A percentile compares a stretch with the other conserved stretches of the same genome.
Evolutionary conservation across 805 yeast species (phyloP).

Genomic region (Tetrapisispora pingtungensis): DNA sequence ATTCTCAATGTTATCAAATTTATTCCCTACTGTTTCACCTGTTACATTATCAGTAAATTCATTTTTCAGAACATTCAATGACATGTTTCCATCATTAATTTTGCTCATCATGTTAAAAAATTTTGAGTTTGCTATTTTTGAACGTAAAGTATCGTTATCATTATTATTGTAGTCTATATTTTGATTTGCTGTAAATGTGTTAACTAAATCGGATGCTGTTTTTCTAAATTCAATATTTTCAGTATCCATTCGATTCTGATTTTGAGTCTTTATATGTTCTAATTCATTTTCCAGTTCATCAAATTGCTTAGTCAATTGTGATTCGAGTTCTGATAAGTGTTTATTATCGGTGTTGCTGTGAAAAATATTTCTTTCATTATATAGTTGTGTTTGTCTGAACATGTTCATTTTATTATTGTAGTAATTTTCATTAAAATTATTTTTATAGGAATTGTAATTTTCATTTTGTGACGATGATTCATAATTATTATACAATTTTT

Average conservation of each 20-base stretch:
- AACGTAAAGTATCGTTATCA: slow-evolving; percentile 8
- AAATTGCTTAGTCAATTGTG: slow-evolving; percentile 17
- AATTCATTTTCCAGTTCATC: slow-evolving; percentile 18
- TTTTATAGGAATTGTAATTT: neutral
- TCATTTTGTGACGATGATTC: slow-evolving; percentile 4
- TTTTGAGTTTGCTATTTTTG: slow-evolving; percentile 21
- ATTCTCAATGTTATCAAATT: slow-evolving; percentile 18
- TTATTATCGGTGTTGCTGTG: too few species aligned
- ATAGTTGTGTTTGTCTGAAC: neutral
- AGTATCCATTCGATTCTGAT: neutral
- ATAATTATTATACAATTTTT: slow-evolving; percentile 18
- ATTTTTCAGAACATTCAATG: slow-evolving; percentile 5
- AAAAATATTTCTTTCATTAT: neutral
- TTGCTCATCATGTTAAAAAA: slow-evolving; percentile 24
- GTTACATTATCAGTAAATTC: slow-evolving; percentile 18
- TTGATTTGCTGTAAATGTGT: slow-evolving; percentile 6
- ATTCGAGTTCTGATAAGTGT: slow-evolving; percentile 2
- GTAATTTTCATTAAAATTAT: neutral
- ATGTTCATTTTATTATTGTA: neutral
- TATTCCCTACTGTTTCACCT: slow-evolving; percentile 22
- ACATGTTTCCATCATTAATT: slow-evolving; percentile 24
- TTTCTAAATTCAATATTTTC: slow-evolving; percentile 21
- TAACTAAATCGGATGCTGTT: slow-evolving; percentile 20
- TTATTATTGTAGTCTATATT: neutral
- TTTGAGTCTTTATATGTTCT: slow-evolving; percentile 1